These are phyloP conservation scores for Amanita phalloides DNA, from an alignment of 768 basidiomycete genomes.

Conservation along the genomic window DNA sequence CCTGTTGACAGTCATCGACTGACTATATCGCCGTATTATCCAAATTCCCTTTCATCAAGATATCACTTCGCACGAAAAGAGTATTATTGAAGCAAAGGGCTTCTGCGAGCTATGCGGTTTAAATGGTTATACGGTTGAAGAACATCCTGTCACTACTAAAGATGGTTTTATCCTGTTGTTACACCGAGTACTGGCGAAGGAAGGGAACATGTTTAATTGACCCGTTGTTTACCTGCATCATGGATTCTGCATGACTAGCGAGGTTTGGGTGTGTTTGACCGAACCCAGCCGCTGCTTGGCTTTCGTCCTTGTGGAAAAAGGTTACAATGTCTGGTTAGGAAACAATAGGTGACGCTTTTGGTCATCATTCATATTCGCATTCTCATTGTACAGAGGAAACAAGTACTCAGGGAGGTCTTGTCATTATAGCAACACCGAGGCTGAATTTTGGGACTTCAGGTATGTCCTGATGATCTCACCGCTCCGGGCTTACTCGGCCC, in stretches of 20 bases:
- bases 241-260: conserved; percentile 81
- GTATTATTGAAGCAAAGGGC: conserved; percentile 36
- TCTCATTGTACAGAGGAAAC: conserved; percentile 43
- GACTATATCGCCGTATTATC: too few species aligned
- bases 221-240: conserved; percentile 84
- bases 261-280: conserved; percentile 77
- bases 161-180: conserved; percentile 76
- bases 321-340: conserved; percentile 82
- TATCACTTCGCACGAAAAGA: not conserved
- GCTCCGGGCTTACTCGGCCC: not conserved
- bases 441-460: conserved; percentile 70
- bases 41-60: too few species aligned
- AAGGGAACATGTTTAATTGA: conserved; percentile 33
- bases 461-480: conserved; percentile 11
- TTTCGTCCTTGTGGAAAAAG: conserved; percentile 69
- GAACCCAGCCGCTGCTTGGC: conserved; percentile 55
- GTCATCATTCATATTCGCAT: conserved; percentile 1
- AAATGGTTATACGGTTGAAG: conserved; percentile 63
- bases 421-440: too few species aligned
- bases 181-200: conserved; percentile 62
- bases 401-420: conserved; percentile 73
- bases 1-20: too few species aligned
- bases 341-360: conserved; percentile 44
- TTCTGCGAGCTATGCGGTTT: conserved; percentile 56
- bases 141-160: conserved; percentile 76